Evolutionary conservation across 169 alveolate genomes (phyloP).

Genomic region (Cryptosporidium viatorum): DNA sequence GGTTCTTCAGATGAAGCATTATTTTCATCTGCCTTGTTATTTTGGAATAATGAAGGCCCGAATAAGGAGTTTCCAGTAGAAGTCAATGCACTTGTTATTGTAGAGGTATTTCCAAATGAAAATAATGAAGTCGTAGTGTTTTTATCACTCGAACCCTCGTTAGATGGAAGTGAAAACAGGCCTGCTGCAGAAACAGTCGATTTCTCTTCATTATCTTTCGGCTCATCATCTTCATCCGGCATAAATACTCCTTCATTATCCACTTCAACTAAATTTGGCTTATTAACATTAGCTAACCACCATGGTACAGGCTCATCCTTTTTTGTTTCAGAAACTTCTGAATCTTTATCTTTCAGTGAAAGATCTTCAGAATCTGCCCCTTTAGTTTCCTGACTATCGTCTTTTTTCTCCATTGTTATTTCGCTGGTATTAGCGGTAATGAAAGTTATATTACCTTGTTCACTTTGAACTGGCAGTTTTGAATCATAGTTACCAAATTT

Average conservation of each 20-base stretch:
- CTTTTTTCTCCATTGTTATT: conserved; percentile 34
- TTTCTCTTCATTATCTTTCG: conserved; percentile 14
- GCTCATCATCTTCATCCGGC: conserved; percentile 36
- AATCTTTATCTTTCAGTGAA: background rate
- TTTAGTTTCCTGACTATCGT: conserved; percentile 29
- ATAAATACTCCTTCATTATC: conserved; percentile 56
- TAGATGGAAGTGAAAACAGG: conserved; percentile 5
- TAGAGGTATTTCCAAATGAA: conserved; percentile 6
- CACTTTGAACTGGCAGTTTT: background rate
- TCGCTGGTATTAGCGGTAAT: background rate
- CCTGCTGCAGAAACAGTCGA: background rate
- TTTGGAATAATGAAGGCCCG: background rate
- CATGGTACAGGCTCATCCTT: conserved; percentile 52
- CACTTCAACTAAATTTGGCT: conserved; percentile 61
- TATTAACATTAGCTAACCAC: conserved; percentile 68
- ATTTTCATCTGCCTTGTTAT: background rate
- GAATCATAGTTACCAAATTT: background rate
- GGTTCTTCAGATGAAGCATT: background rate
- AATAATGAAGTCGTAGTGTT: background rate
- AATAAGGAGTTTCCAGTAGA: conserved; percentile 2
- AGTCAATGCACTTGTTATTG: background rate
- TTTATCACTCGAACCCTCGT: background rate
- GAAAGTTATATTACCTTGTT: background rate
- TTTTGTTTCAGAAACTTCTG: background rate
- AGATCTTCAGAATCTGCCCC: background rate